Evolutionary conservation across 345 rosid species (phyloP), one percentile per base, ranked within the genome.

Genomic region (Anacardium occidentale): DNA sequence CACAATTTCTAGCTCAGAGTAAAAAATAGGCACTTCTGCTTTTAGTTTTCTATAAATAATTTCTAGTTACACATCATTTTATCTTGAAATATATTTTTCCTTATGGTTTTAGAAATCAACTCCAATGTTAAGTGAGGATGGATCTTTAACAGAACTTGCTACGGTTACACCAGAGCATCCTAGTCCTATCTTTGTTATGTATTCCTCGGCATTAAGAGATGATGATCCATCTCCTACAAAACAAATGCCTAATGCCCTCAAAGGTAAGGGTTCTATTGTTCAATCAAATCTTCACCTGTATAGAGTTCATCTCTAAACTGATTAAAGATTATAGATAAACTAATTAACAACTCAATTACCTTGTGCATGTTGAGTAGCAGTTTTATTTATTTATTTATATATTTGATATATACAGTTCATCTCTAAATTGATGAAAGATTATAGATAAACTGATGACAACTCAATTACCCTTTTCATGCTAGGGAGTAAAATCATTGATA

Each of bases 181-280:
- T 24, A 94, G 96, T 83, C 98, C 98, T 4, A 83, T 92, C 48
- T 94, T 98, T 47, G 97, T 94, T 70, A 96, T 92, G 29, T 95
- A 92, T 62, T 50, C 76, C 54, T 83, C 85, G 7, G 51, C 76
- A 11, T 88, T 87, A 76, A 79, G 79, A 73, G 95, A 89, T 78
- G 93, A 84, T 73, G 84, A 78, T 29, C 67, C 83, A 52, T 87
- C 92, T 55, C 97, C 97, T 15, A 79, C 84, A 64, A 92, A 86
- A 76, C 83, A 78, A 76, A 80, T 65, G 34, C 68, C 72, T 63
- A 69, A 54, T 73, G 13, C 71, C 55, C 54, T 65, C 26, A 62
- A 64, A 83, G 95, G 95, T 90, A 88, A 74, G 37, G 5, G 26
- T n/a, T 60, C 29, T 34, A 37, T 75, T 26, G 7, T 13, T 64